Evolutionary conservation across 345 rosid species (phyloP).

Genomic region (rapeseed (Brassica napus)): DNA sequence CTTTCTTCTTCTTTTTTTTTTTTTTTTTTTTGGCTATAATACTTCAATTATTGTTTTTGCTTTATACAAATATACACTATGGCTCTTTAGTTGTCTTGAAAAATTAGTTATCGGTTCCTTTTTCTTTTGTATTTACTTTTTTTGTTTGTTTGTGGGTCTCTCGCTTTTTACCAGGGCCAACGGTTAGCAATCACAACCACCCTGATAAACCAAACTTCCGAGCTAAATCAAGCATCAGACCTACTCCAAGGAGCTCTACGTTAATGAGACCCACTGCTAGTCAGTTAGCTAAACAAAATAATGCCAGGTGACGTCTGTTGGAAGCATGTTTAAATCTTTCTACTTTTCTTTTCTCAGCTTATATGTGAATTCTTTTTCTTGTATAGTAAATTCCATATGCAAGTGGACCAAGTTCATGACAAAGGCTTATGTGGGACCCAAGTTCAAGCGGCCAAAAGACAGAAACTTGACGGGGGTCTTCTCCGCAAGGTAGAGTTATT

Average conservation of each 20-base stretch:
- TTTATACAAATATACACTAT: too few species aligned
- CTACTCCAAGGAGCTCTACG: constrained; percentile 68
- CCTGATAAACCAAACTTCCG: constrained; percentile 45
- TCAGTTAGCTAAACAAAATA: constrained; percentile 82
- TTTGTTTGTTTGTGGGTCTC: constrained; percentile 9
- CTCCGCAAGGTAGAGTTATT: constrained; percentile 58
- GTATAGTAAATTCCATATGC: constrained; percentile 41
- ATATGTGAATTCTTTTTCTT: neutral
- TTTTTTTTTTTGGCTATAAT: too few species aligned
- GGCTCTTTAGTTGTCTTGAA: neutral
- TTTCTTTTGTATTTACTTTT: constrained; percentile 15
- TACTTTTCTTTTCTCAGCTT: neutral
- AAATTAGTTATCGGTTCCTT: neutral
- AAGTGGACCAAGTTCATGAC: constrained; percentile 41
- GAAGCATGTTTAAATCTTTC: neutral
- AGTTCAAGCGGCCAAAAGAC: constrained; percentile 92
- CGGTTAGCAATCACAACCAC: constrained; percentile 41
- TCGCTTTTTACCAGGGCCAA: constrained; percentile 46
- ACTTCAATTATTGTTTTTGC: too few species aligned
- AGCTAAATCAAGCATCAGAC: constrained; percentile 45
- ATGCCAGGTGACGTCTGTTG: constrained; percentile 55
- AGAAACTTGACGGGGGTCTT: constrained; percentile 90
- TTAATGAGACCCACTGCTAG: constrained; percentile 96
- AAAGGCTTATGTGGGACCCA: constrained; percentile 55
- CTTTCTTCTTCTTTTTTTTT: neutral